These are phyloP conservation scores for Silene conica DNA, from an alignment of 148 eudicot genomes.

Conservation along the genomic window DNA sequence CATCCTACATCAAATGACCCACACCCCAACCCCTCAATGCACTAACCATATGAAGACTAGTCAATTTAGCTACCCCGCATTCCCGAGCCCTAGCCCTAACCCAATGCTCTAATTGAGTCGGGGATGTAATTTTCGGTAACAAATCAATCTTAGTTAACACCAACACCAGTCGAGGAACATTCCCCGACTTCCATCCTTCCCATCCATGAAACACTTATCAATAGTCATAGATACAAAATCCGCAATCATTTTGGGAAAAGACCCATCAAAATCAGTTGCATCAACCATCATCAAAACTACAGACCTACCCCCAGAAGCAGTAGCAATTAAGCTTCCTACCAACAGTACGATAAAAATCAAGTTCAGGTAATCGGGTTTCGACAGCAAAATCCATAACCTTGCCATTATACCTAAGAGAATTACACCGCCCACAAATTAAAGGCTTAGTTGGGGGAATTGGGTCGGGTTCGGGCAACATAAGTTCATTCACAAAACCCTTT, in stretches of 20 bases:
- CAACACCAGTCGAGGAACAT: constrained; percentile 76
- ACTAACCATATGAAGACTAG: too few relatives aligned
- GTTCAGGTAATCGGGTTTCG: constrained; percentile 83
- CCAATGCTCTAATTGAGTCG: constrained; percentile 87
- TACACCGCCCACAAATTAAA: constrained; percentile 78
- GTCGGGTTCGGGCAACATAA: constrained; percentile 26
- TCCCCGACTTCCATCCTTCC: constrained; percentile 92
- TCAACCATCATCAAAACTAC: constrained; percentile 90
- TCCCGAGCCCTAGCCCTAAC: constrained; percentile 82
- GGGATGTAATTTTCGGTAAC: constrained; percentile 61
- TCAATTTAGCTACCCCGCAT: constrained; percentile 77
- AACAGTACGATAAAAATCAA: constrained; percentile 87
- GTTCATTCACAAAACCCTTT: constrained; percentile 49
- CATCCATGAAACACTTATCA: too few relatives aligned
- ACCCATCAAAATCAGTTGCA: constrained; percentile 85
- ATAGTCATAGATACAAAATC: too few relatives aligned
- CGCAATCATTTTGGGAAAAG: too few relatives aligned
- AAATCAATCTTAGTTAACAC: constrained; percentile 90
- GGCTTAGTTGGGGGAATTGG: too few relatives aligned
- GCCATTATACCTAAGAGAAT: constrained; percentile 68
- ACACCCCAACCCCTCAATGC: too few relatives aligned
- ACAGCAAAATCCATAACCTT: constrained; percentile 65
- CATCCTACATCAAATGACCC: too few relatives aligned
- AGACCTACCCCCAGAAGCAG: constrained; percentile 55
- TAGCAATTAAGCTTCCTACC: constrained; percentile 78